Percentiles rank a stretch among this genome's conserved stretches.
Evolutionary conservation across 164 flowering plant species (phyloP).

Genomic region (Macadamia integrifolia): DNA sequence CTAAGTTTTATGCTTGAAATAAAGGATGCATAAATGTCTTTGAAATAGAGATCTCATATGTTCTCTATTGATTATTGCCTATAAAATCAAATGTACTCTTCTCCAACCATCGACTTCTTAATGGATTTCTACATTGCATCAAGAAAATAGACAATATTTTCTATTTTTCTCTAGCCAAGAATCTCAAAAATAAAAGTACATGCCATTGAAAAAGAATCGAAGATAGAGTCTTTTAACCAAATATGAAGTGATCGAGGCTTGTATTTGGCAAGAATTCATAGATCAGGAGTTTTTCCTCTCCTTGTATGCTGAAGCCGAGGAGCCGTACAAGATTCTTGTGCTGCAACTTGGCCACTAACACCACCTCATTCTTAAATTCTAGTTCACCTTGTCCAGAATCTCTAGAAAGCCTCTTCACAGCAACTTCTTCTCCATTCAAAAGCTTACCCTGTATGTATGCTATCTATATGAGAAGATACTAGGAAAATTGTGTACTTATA

Average conservation of each 20-base stretch:
- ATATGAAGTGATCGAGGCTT: slow-evolving; percentile 10
- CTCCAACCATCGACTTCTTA: too few relatives aligned
- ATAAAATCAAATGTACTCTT: background rate
- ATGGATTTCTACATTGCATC: too few relatives aligned
- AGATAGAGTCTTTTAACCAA: slow-evolving; percentile 3
- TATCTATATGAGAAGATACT: background rate
- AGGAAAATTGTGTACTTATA: too few relatives aligned
- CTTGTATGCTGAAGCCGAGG: slow-evolving; percentile 16
- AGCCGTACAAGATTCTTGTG: slow-evolving; percentile 14
- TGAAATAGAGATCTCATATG: background rate
- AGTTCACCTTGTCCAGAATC: slow-evolving; percentile 9
- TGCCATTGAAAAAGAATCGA: background rate
- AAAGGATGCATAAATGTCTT: background rate
- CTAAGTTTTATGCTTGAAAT: background rate
- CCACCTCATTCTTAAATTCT: slow-evolving; percentile 13
- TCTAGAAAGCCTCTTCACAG: slow-evolving; percentile 13
- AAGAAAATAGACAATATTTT: too few relatives aligned
- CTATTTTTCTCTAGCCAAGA: background rate
- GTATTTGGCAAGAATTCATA: slow-evolving; percentile 5
- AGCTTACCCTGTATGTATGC: background rate
- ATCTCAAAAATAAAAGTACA: background rate
- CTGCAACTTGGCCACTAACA: slow-evolving; percentile 11
- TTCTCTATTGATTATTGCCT: background rate
- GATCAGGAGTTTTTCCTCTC: slow-evolving; percentile 10
- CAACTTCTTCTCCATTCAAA: slow-evolving; percentile 7